A percentile compares a stretch with the other conserved stretches of the same genome.
Conservation (phyloP, 2,329 filamentous ascomycete genomes). For the Aspergillus vadensis region DNA sequence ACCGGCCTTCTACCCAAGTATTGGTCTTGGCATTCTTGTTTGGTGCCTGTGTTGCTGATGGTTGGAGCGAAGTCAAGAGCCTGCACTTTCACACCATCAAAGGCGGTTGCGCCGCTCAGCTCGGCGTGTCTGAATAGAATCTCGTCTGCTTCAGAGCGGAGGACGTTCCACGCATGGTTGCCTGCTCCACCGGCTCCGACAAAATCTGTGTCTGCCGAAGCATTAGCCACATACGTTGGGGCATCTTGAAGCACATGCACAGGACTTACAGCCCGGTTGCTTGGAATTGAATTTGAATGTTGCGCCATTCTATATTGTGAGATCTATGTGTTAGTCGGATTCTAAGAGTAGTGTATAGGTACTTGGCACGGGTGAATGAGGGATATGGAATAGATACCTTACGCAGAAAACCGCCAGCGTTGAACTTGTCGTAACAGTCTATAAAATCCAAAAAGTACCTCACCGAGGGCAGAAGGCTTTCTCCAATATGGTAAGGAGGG, state of each 20-base stretch:
- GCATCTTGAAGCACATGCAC: background rate
- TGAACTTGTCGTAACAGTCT: slow-evolving; percentile 21
- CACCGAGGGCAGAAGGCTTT: slow-evolving; percentile 38
- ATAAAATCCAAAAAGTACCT: slow-evolving; percentile 37
- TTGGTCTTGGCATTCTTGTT: background rate
- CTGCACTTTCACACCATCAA: slow-evolving; percentile 9
- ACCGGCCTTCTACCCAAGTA: background rate
- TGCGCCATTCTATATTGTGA: background rate
- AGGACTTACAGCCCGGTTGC: background rate
- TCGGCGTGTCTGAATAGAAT: slow-evolving; percentile 32
- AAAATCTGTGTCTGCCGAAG: slow-evolving; percentile 26
- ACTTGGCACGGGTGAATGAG: background rate
- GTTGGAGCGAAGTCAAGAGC: slow-evolving; percentile 1
- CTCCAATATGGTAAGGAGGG: slow-evolving; percentile 41
- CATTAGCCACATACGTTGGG: background rate
- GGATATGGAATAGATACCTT: background rate
- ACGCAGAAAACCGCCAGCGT: background rate
- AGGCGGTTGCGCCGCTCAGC: slow-evolving; percentile 25
- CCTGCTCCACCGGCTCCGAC: slow-evolving; percentile 23
- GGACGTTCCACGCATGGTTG: slow-evolving; percentile 31
- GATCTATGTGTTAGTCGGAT: background rate
- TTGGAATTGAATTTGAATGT: background rate
- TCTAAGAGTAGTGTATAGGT: too few species aligned
- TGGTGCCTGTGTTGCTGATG: too few species aligned
- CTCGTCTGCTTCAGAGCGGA: slow-evolving; percentile 34